phyloP scores from a whole-genome alignment of 371 early-diverging fungal genomes.

The Mortierella sp. region DNA sequence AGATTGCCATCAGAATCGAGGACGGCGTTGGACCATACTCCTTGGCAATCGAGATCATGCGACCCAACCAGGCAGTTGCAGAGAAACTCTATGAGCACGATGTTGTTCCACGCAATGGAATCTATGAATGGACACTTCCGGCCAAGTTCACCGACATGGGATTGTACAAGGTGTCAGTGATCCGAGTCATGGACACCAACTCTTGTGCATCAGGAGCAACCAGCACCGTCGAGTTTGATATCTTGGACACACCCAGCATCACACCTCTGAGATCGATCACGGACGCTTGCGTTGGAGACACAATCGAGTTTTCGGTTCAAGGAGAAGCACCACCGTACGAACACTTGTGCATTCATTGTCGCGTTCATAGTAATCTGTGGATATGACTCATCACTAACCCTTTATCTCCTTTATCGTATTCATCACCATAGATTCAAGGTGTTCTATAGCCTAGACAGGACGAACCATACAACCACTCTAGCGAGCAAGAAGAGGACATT shows the following conservation, averaged over 20 bases:
- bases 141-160: conserved; percentile 40
- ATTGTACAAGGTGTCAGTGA: conserved; percentile 29
- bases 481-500: conserved; percentile 25
- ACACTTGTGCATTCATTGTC: too few relatives aligned
- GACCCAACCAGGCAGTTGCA: conserved; percentile 26
- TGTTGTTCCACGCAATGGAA: conserved; percentile 32
- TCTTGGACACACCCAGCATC: conserved; percentile 48
- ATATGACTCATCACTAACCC: too few relatives aligned
- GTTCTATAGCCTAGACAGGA: conserved; percentile 30
- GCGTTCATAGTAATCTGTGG: too few relatives aligned
- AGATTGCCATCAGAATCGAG: conserved; percentile 40
- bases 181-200: conserved; percentile 29
- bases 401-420: background rate
- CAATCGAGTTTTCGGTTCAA: conserved; percentile 32
- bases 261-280: conserved; percentile 19
- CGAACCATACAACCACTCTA: conserved; percentile 10
- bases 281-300: conserved; percentile 42
- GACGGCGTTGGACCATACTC: conserved; percentile 37
- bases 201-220: conserved; percentile 25
- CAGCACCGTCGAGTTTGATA: conserved; percentile 39
- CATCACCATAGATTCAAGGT: conserved; percentile 31
- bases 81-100: conserved; percentile 34
- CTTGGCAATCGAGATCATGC: conserved; percentile 37
- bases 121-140: conserved; percentile 41
- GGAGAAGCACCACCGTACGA: conserved; percentile 41